Percentiles rank a stretch among this genome's conserved stretches.
Evolutionary conservation across 78 protist species (phyloP).

Genomic region (Creolimax fragrantissima): DNA sequence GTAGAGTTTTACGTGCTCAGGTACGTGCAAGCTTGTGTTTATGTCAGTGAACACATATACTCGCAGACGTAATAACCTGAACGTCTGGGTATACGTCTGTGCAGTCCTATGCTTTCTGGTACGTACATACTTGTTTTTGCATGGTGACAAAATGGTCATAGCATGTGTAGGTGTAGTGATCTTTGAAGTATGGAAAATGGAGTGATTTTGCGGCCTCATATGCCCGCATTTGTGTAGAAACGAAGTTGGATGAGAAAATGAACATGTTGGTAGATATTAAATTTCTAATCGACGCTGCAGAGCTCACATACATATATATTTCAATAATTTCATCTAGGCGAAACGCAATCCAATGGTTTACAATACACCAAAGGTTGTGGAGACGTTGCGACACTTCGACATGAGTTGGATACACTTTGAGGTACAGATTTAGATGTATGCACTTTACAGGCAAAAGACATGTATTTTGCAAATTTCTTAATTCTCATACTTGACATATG

Average conservation of each 20-base stretch:
- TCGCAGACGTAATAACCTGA: neutral
- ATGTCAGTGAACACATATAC: neutral
- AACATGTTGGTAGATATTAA: neutral
- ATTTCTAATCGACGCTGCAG: too few species aligned
- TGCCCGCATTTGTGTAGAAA: neutral
- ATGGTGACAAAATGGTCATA: too few species aligned
- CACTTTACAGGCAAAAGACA: too few species aligned
- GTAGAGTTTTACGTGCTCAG: neutral
- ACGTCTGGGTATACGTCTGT: neutral
- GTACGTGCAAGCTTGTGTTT: neutral
- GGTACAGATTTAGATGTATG: too few species aligned
- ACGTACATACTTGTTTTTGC: too few species aligned
- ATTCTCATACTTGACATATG: too few species aligned
- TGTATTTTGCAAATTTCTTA: too few species aligned
- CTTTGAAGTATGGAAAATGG: neutral
- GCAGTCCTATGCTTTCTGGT: neutral
- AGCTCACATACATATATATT: neutral
- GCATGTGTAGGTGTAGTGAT: too few species aligned
- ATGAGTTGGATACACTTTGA: neutral
- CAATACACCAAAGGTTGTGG: neutral
- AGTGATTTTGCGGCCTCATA: neutral
- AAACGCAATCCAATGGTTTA: neutral
- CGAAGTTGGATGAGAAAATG: neutral
- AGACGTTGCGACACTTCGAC: neutral
- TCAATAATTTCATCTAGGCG: neutral